Percentiles rank a stretch among this genome's conserved stretches.
Evolutionary conservation across 768 basidiomycete species (phyloP).

Genomic region (Fomitopsis pulvina): DNA sequence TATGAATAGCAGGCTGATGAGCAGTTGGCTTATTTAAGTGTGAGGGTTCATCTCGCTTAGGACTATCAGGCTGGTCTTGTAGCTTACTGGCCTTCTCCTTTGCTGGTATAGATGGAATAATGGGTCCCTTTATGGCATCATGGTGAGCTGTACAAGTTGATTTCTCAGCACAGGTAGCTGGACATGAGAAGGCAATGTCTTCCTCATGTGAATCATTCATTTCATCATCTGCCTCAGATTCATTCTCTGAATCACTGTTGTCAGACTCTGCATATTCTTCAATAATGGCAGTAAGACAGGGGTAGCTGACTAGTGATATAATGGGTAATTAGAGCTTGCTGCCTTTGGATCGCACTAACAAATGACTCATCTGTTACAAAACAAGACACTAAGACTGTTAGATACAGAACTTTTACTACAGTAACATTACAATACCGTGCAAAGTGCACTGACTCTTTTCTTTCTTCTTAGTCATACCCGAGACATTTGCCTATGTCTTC

Average conservation of each 20-base stretch:
- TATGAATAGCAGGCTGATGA: too few species aligned
- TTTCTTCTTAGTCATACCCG: too few species aligned
- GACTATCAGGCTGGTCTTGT: too few species aligned
- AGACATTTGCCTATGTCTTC: too few species aligned
- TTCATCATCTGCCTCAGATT: neutral
- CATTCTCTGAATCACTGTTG: neutral
- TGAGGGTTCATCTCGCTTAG: too few species aligned
- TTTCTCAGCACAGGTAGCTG: neutral
- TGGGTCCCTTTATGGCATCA: neutral
- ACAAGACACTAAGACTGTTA: too few species aligned
- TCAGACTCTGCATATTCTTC: neutral
- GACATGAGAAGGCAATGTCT: neutral
- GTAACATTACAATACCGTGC: neutral
- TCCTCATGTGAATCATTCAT: neutral
- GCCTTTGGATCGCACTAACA: constrained; percentile 1
- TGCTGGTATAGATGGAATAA: too few species aligned
- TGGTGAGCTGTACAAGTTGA: neutral
- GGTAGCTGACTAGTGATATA: neutral
- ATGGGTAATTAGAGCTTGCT: neutral
- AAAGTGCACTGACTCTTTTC: neutral
- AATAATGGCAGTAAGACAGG: neutral
- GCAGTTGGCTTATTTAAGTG: too few species aligned
- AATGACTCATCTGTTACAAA: constrained; percentile 3
- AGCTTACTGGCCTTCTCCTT: too few species aligned
- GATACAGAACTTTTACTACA: too few species aligned